Base-by-base conservation (phyloP, 1,284 basidiomycete genomes). In the Uromyces viciae-fabae region DNA sequence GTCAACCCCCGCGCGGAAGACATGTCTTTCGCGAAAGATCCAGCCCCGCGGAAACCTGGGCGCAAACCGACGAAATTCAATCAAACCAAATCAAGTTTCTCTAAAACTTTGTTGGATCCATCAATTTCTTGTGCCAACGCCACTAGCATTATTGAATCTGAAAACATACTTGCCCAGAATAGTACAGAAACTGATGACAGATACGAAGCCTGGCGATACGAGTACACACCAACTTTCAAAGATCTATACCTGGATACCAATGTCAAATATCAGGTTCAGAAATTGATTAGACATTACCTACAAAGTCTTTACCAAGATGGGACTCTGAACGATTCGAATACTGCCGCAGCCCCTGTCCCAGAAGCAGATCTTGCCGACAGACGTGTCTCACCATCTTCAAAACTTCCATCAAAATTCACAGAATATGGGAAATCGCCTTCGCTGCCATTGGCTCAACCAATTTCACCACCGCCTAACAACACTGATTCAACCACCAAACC, bases 171-270 rank as follows among this genome's bases (percentile, higher is more conserved):
- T 17, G 54, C 58, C 46, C n/a, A 38, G 17, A 80, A 62, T 22
- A 28, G 28, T 42, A n/a, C 56, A 33, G 79, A 81, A 25, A n/a
- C 33, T 9, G 82, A 83, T 49, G 84, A 85, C 25, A 72, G 81
- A 69, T 85, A 83, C 76, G 83, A 85, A 66, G 56, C 82, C 1
- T 85, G 85, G 85, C 82, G 83, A 76, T 84, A 82, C 79, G 85
- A 85, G 82, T 85, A 82, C 54, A 85, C 85, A 43, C 81, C 83
- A 2, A 75, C 84, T 42, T 33, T 43, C 31, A 80, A 73, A 54
- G 78, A 80, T 62, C 42, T 71, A 1, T 80, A 80, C 58, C 11
- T 80, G 46, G 78, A 80, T 64, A 28, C 68, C 3, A 56, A 73
- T 19, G 69, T 80, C 36, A 80, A 73, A 38, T 42, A 2, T 38